Percentiles rank a stretch among this genome's conserved stretches.
Evolutionary conservation across 331 rosid genomes (phyloP).

Genomic region (Quercus tomentella): DNA sequence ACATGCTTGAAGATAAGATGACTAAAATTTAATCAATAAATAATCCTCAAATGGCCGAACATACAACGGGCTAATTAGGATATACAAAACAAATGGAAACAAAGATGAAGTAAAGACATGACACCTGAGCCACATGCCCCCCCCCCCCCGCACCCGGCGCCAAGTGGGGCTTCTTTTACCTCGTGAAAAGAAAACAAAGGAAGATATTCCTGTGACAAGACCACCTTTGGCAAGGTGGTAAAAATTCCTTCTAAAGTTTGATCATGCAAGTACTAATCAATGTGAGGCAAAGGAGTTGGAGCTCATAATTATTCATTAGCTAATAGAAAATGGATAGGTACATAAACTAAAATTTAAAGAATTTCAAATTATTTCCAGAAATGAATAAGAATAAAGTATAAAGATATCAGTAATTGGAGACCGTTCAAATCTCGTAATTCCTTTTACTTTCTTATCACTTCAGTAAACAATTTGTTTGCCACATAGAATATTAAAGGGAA

Average conservation of each 20-base stretch:
- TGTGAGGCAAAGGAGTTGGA: not conserved
- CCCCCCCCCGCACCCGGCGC: not conserved
- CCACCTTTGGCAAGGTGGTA: not conserved
- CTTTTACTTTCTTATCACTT: not conserved
- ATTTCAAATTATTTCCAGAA: not conserved
- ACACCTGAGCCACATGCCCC: constrained; percentile 1
- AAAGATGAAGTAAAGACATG: constrained; percentile 2
- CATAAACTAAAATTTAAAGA: not conserved
- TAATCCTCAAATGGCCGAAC: constrained; percentile 5
- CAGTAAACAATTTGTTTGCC: not conserved
- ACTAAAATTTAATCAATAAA: not conserved
- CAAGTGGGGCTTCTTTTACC: no score
- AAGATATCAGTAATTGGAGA: not conserved
- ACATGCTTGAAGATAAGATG: constrained; percentile 15
- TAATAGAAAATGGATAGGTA: not conserved
- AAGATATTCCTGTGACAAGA: not conserved
- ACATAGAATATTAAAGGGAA: not conserved
- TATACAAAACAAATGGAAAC: constrained; percentile 1
- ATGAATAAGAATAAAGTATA: not conserved
- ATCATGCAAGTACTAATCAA: not conserved
- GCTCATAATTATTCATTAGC: not conserved
- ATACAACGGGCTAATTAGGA: not conserved
- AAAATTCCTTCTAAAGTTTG: not conserved
- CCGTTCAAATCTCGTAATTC: not conserved
- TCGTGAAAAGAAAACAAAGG: not conserved